phyloP scores from a whole-genome alignment of 2,329 filamentous ascomycete genomes.

The Monosporascus sp. region DNA sequence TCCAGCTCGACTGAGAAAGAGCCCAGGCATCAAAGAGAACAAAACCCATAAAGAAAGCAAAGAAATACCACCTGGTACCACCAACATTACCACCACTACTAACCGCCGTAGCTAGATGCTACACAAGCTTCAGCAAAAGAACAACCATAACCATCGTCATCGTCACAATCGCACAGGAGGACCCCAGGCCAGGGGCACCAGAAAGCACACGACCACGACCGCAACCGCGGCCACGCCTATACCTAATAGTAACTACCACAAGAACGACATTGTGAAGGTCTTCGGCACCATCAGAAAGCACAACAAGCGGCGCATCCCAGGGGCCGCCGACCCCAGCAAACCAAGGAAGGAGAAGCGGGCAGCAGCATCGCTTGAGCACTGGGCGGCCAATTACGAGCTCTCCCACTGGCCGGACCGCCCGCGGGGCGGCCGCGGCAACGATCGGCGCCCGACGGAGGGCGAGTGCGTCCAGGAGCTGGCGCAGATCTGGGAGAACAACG shows the following conservation, averaged over 20 bases:
- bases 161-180: not conserved
- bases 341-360: not conserved
- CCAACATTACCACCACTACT: too few relatives aligned
- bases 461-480: slow-evolving; percentile 7
- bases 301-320: not conserved
- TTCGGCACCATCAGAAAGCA: not conserved
- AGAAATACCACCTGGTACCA: too few relatives aligned
- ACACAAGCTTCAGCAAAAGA: too few relatives aligned
- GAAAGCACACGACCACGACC: not conserved
- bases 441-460: slow-evolving; percentile 2
- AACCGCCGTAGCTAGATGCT: too few relatives aligned
- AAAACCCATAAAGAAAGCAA: too few relatives aligned
- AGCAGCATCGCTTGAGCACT: slow-evolving; percentile 2
- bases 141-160: too few relatives aligned
- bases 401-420: slow-evolving; percentile 14
- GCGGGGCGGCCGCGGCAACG: slow-evolving; percentile 4
- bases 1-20: too few relatives aligned
- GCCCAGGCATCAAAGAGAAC: too few relatives aligned
- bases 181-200: not conserved
- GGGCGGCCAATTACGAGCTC: slow-evolving; percentile 9
- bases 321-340: not conserved
- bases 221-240: not conserved
- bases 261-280: not conserved
- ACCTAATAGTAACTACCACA: not conserved
- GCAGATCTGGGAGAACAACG: slow-evolving; percentile 9